These are phyloP conservation scores for Flaveria robusta DNA, from an alignment of 129 eudicot species.

Conservation along the genomic window DNA sequence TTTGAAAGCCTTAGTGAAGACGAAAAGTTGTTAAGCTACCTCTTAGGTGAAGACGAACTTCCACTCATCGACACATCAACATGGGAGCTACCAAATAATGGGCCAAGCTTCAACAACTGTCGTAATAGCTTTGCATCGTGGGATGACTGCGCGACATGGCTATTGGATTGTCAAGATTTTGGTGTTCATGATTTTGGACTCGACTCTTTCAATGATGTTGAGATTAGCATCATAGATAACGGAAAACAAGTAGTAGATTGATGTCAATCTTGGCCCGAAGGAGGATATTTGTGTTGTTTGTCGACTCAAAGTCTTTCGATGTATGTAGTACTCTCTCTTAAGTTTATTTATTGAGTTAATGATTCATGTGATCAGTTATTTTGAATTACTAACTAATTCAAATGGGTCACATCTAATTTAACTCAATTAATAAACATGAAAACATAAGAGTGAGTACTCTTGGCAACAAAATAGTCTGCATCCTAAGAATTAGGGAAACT, in stretches of 20 bases:
- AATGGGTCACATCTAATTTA: too few species aligned
- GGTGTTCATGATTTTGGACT: constrained; percentile 74
- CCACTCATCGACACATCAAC: constrained; percentile 28
- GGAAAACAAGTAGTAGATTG: constrained; percentile 24
- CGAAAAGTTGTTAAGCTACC: constrained; percentile 56
- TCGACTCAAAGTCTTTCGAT: background rate
- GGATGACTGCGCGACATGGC: constrained; percentile 64
- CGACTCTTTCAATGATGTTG: constrained; percentile 52
- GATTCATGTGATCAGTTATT: too few species aligned
- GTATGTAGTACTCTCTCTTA: background rate
- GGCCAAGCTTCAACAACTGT: constrained; percentile 8
- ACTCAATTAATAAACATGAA: too few species aligned
- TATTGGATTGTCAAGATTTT: constrained; percentile 78
- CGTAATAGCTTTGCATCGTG: constrained; percentile 34
- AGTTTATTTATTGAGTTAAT: too few species aligned
- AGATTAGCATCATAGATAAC: constrained; percentile 37
- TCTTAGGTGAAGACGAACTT: constrained; percentile 49
- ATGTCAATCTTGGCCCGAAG: background rate
- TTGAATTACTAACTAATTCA: too few species aligned
- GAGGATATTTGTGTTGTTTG: constrained; percentile 2
- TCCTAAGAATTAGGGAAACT: background rate
- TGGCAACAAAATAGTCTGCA: too few species aligned
- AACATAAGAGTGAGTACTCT: too few species aligned
- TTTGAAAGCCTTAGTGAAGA: constrained; percentile 42
- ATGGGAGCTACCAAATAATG: constrained; percentile 52